Base-by-base conservation (phyloP, 345 rosid species). In the Jatropha curcas region DNA sequence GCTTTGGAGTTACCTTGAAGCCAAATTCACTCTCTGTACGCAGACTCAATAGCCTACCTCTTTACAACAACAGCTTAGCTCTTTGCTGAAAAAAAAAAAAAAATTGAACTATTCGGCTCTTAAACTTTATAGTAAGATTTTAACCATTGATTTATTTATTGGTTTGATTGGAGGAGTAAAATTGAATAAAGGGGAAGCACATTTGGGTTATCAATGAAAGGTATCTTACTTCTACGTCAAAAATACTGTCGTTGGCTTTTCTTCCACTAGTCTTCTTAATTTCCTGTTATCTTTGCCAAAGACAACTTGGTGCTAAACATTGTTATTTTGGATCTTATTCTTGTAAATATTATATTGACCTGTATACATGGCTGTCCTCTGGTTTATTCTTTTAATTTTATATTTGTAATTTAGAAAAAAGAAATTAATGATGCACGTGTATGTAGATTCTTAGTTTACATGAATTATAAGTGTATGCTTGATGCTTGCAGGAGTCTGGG, bases 401-500 rank as follows among this genome's bases (percentile, higher is more conserved):
- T 22, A 22, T 61, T 27, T 46, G 34, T 37, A n/a, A 41, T 39
- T 48, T 41, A 41, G 11, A 41, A 41, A 41, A 48, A 13, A 45
- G n/a, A 11, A n/a, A 1, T 33, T 20, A 22, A 2, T 52, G 43
- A 57, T 65, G 72, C 43, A 45, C 12, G 10, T 58, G 68, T 37
- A 8, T 27, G n/a, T 65, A 46, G 33, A 48, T 61, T 51, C 20
- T 39, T 65, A 24, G 7, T 10, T 7, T 30, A 41, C 28, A 65
- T 27, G 31, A 65, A 45, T 28, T 16, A 45, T 45, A 65, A 65
- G 24, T 25, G 56, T 46, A 24, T 16, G 12, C 45, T 65, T 68
- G 30, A 31, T 73, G 58, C 63, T 22, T 76, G 63, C 88, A 94
- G 98, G 86, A 84, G 19, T 41, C 73, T 65, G 98, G 97, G 55